Percentiles rank a stretch among this genome's conserved stretches.
These are phyloP conservation scores for Metschnikowia colocasiae DNA, from an alignment of 805 yeast genomes.

Conservation along the genomic window DNA sequence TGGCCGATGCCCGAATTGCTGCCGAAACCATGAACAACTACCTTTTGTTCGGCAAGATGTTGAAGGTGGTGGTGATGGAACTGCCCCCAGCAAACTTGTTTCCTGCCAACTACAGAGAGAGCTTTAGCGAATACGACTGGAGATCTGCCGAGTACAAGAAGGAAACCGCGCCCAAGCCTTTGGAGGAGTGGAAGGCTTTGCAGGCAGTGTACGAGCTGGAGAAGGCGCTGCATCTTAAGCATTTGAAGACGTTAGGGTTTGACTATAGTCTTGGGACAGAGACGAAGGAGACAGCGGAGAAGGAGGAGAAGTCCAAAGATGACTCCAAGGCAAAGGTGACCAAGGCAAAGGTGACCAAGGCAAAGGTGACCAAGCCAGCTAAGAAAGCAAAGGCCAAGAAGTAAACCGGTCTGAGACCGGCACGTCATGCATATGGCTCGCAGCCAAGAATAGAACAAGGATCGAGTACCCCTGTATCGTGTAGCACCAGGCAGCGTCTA, in stretches of 20 bases:
- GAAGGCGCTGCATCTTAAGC: constrained; percentile 42
- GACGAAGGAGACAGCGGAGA: too few relatives aligned
- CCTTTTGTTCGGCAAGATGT: constrained; percentile 78
- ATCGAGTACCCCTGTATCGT: too few relatives aligned
- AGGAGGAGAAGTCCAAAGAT: background rate
- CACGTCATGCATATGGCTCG: background rate
- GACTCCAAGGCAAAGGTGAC: background rate
- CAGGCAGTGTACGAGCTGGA: constrained; percentile 43
- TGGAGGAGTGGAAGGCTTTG: constrained; percentile 53
- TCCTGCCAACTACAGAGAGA: constrained; percentile 13
- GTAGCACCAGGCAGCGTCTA: too few relatives aligned
- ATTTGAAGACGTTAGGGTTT: constrained; percentile 37
- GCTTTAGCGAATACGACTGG: constrained; percentile 16
- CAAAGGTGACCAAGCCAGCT: background rate
- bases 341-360: background rate
- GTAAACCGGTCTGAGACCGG: constrained; percentile 4
- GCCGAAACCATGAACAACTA: constrained; percentile 96
- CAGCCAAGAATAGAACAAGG: background rate
- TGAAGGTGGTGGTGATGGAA: constrained; percentile 58
- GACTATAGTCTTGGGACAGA: constrained; percentile 16
- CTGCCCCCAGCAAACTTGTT: constrained; percentile 54
- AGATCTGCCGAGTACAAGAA: constrained; percentile 27
- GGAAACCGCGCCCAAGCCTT: constrained; percentile 56
- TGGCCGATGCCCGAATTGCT: constrained; percentile 80
- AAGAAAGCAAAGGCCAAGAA: constrained; percentile 3